These are phyloP conservation scores for Pythium sp. DNA, from an alignment of 352 stramenopile genomes.

Conservation along the genomic window DNA sequence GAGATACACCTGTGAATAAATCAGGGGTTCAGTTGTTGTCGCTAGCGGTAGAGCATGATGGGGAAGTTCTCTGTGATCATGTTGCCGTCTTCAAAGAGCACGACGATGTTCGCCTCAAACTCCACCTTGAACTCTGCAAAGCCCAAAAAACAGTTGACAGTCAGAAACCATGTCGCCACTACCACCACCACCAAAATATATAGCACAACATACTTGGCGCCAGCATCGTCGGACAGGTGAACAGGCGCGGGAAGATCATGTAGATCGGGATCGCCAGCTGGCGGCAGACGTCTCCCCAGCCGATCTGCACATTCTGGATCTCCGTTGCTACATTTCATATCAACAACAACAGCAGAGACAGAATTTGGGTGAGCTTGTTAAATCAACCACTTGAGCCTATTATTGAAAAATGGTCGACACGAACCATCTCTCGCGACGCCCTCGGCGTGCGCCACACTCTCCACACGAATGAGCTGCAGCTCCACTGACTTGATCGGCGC, in stretches of 20 bases:
- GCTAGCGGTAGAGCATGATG: constrained; percentile 77
- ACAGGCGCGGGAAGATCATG: constrained; percentile 93
- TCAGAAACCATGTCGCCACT: background rate
- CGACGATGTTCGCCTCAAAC: constrained; percentile 92
- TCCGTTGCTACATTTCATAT: constrained; percentile 72
- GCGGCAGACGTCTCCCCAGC: constrained; percentile 86
- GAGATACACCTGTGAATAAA: background rate
- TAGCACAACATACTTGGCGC: constrained; percentile 38
- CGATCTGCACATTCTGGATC: constrained; percentile 94
- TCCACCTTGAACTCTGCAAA: constrained; percentile 84
- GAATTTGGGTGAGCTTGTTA: background rate
- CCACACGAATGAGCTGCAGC: constrained; percentile 88
- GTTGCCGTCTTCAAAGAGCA: constrained; percentile 90
- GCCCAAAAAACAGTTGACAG: background rate
- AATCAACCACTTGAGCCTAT: too few relatives aligned
- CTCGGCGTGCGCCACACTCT: constrained; percentile 80
- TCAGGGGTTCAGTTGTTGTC: background rate
- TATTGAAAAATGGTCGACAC: background rate
- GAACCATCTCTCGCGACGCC: constrained; percentile 78
- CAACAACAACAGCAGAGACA: background rate
- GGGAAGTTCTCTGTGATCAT: constrained; percentile 91
- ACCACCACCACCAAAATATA: background rate
- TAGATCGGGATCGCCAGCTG: constrained; percentile 92
- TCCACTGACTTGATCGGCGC: constrained; percentile 86
- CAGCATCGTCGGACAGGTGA: constrained; percentile 91